phyloP scores from a whole-genome alignment of 306 rosid genomes.

The Castanospermum australe region DNA sequence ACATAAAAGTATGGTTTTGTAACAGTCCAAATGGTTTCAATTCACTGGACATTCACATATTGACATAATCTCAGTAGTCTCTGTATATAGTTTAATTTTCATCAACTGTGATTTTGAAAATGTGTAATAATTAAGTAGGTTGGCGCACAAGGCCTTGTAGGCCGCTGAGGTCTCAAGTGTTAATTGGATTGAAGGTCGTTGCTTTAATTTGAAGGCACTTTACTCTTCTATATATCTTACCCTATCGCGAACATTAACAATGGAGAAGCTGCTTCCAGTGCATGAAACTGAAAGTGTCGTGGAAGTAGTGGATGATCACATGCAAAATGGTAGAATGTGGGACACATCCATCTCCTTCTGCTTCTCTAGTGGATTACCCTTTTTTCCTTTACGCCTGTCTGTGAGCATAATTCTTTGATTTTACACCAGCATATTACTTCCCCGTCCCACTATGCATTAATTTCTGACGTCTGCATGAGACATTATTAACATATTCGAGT shows the following conservation, averaged over 20 bases:
- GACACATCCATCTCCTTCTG: constrained; percentile 53
- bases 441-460: constrained; percentile 11
- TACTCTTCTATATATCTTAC: neutral
- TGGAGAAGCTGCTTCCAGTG: neutral
- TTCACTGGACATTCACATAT: neutral
- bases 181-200: neutral
- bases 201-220: constrained; percentile 10
- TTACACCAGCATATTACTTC: neutral
- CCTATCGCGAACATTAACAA: neutral
- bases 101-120: no score
- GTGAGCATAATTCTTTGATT: neutral
- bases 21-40: no score
- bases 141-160: neutral
- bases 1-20: no score
- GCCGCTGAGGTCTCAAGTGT: neutral
- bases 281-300: neutral
- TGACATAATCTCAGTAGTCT: neutral
- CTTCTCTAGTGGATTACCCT: constrained; percentile 41
- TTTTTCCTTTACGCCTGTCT: neutral
- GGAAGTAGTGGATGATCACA: constrained; percentile 44
- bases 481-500: no score
- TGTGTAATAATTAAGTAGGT: no score
- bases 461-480: constrained; percentile 1
- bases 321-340: constrained; percentile 32
- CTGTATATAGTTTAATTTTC: no score